Evolutionary conservation across 2,329 filamentous ascomycete genomes (phyloP), one percentile per base, ranked within the genome.

Genomic region (Neonectria neomacrospora): DNA sequence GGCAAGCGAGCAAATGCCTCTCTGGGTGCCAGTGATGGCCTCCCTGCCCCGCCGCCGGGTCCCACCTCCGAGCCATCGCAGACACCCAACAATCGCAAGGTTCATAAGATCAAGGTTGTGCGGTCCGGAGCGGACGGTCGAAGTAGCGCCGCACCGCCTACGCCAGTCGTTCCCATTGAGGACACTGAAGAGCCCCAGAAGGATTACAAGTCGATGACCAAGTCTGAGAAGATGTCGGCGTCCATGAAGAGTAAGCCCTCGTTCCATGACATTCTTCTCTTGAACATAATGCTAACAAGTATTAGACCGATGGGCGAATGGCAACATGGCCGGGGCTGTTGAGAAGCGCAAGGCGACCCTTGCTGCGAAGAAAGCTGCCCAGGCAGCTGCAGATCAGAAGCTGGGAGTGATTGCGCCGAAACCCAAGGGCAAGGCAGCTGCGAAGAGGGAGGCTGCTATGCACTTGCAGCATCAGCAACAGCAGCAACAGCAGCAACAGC

Each of bases 191-290:
- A 83, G 61, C 71, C 74, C 18, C 73, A 68, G 50, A 88, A 88
- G 77, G 85, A 87, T 55, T 88, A 88, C 70, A 83, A 83, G 37
- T 80, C 83, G 45, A 88, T 88, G 86, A 88, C 85, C 51, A 89
- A 89, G 78, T 87, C 85, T 30, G 86, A 89, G 77, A 89, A 89
- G 80, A 88, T 89, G 86, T 87, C 84, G n/a, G 82, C 82, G 18
- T 88, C 86, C 3, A 89, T 89, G 86, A 87, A 87, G 79, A 85
- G 86, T 88, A 79, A 78, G 82, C 76, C 42, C 50, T 11, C 51
- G 5, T 0, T 1, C 3, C 5, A 51, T 41, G 5, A n/a, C 10
- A 14, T 22, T 20, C 6, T 48, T 12, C 28, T 12, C 42, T 23
- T 63, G 41, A 64, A 64, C 61, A 34, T 60, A 52, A 18, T 48